These are phyloP conservation scores for Brassica cretica DNA, from an alignment of 345 rosid genomes.

Conservation along the genomic window DNA sequence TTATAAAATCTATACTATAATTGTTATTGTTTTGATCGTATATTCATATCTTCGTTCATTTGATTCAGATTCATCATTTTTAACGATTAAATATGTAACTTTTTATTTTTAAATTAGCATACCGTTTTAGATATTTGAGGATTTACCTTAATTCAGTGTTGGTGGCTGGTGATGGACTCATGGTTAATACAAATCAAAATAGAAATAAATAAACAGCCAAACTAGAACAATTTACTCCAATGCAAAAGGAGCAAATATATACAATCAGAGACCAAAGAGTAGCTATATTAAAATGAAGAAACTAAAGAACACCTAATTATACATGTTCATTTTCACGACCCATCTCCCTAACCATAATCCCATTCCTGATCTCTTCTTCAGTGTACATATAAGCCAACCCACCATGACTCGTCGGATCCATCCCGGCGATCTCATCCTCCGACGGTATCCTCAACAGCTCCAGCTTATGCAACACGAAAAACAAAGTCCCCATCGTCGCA, in stretches of 20 bases:
- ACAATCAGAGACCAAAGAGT: neutral
- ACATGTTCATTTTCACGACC: neutral
- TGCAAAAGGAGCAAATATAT: slow-evolving; percentile 1
- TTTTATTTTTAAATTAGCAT: too few relatives aligned
- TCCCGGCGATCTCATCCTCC: slow-evolving; percentile 45
- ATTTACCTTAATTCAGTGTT: too few relatives aligned
- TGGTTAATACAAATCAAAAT: too few relatives aligned
- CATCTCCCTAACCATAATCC: slow-evolving; percentile 29
- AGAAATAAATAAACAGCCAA: too few relatives aligned
- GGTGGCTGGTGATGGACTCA: too few relatives aligned
- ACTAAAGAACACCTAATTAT: neutral
- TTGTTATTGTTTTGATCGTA: too few relatives aligned
- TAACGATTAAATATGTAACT: too few relatives aligned
- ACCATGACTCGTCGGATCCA: slow-evolving; percentile 50
- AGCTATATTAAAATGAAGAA: neutral
- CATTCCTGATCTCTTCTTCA: slow-evolving; percentile 30
- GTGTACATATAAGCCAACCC: slow-evolving; percentile 41
- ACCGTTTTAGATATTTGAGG: too few relatives aligned
- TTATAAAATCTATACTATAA: too few relatives aligned
- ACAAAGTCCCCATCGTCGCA: slow-evolving; percentile 46
- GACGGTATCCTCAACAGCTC: slow-evolving; percentile 43
- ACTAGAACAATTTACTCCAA: neutral
- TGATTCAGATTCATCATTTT: too few relatives aligned
- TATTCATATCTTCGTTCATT: too few relatives aligned
- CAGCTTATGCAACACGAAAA: slow-evolving; percentile 34